These are phyloP conservation scores for Dioscorea zingiberensis DNA, from an alignment of 106 monocot genomes.

Conservation along the genomic window DNA sequence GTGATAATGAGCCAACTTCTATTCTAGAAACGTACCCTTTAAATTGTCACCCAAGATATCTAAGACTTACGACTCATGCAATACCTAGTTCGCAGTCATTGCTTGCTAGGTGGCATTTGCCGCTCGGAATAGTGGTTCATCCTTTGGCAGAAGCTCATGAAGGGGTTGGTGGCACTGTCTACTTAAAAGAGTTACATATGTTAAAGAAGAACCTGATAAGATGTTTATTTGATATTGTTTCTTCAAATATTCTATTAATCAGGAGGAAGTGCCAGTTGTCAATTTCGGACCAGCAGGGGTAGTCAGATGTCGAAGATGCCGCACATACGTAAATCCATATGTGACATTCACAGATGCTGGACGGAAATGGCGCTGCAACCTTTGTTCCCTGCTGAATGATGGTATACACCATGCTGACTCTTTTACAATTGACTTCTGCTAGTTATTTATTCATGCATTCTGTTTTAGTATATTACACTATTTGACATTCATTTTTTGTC, in stretches of 20 bases:
- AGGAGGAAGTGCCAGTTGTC: constrained; percentile 93
- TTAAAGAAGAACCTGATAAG: not conserved
- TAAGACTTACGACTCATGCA: constrained; percentile 86
- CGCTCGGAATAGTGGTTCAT: constrained; percentile 87
- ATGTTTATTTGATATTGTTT: not conserved
- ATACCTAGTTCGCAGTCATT: constrained; percentile 92
- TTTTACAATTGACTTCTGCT: no score
- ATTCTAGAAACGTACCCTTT: constrained; percentile 63
- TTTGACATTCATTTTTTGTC: no score
- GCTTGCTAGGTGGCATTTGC: constrained; percentile 91
- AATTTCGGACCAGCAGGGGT: constrained; percentile 92
- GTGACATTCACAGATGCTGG: constrained; percentile 90
- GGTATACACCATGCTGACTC: constrained; percentile 27
- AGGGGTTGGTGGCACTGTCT: constrained; percentile 47
- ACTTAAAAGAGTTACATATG: no score
- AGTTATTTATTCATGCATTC: not conserved
- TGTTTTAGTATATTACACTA: not conserved
- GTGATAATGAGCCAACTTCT: constrained; percentile 49
- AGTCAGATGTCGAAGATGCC: constrained; percentile 84
- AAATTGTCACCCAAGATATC: constrained; percentile 83
- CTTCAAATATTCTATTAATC: constrained; percentile 8
- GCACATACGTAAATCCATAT: constrained; percentile 92
- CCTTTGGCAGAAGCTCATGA: constrained; percentile 88
- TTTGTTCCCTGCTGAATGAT: constrained; percentile 93
- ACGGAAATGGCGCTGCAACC: constrained; percentile 98